Conservation (phyloP, 2,329 filamentous ascomycete genomes). For the Triangularia setosa region DNA sequence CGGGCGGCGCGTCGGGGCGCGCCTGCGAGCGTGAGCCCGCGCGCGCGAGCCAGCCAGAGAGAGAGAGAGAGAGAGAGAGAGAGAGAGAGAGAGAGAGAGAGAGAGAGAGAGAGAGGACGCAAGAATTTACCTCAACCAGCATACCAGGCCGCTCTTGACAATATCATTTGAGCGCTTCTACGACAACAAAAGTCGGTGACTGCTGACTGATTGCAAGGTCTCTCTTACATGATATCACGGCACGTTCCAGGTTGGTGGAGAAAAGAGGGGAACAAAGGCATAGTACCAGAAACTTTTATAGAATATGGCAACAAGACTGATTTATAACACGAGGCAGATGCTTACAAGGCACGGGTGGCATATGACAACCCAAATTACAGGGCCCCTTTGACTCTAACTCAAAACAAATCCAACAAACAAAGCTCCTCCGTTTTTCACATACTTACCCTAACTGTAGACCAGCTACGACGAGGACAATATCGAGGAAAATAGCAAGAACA, state of each 20-base stretch:
- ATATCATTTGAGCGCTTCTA: background rate
- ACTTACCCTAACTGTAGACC: background rate
- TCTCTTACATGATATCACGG: conserved; percentile 1
- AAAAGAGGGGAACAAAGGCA: background rate
- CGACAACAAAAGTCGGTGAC: background rate
- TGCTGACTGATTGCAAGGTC: conserved; percentile 5
- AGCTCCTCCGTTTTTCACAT: background rate
- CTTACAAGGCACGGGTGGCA: background rate
- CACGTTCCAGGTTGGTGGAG: background rate
- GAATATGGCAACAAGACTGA: background rate
- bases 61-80: no score
- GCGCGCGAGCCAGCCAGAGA: no score
- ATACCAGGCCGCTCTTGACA: background rate
- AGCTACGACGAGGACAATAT: background rate
- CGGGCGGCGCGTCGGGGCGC: no score
- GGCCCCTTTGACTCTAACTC: background rate
- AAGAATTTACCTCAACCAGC: background rate
- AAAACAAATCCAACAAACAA: background rate
- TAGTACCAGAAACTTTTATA: background rate
- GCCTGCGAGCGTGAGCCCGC: no score
- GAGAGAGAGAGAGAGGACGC: background rate
- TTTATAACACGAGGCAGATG: background rate
- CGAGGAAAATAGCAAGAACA: background rate
- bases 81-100: no score
- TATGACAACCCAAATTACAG: background rate